Evolutionary conservation across 192 early-diverging fungal genomes (phyloP).

Genomic region (Umbelopsis vinacea): DNA sequence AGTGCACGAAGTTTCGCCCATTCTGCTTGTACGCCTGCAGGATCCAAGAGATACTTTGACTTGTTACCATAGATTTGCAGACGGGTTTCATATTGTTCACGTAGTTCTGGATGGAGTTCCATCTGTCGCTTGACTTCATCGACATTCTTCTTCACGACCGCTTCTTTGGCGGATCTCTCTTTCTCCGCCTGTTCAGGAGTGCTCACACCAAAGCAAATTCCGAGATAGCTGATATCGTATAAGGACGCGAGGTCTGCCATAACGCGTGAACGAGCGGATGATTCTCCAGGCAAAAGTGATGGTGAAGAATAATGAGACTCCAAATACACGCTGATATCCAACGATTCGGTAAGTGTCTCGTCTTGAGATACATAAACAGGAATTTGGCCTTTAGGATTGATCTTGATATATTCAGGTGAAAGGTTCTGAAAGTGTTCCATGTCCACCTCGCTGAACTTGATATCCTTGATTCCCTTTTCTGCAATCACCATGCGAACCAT

Average conservation of each 20-base stretch:
- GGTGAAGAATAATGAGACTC: slow-evolving; percentile 14
- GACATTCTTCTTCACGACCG: background rate
- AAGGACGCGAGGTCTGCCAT: background rate
- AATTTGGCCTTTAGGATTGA: slow-evolving; percentile 28
- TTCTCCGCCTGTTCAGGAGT: background rate
- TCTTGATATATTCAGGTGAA: slow-evolving; percentile 23
- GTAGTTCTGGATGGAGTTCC: background rate
- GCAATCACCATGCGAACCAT: slow-evolving; percentile 15
- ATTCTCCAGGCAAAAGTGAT: slow-evolving; percentile 13
- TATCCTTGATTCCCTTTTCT: slow-evolving; percentile 3
- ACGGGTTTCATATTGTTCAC: slow-evolving; percentile 1
- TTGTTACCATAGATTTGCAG: background rate
- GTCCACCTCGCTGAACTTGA: background rate
- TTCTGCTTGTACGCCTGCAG: background rate
- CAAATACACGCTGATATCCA: slow-evolving; percentile 10
- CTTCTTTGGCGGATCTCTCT: background rate
- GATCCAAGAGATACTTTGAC: background rate
- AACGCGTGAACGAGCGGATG: slow-evolving; percentile 9
- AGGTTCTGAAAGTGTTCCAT: slow-evolving; percentile 8
- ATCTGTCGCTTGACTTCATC: slow-evolving; percentile 9
- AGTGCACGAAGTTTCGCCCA: background rate
- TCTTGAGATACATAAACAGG: slow-evolving; percentile 1
- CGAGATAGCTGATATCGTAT: background rate
- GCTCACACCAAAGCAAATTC: background rate
- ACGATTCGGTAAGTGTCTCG: background rate